phyloP scores from a whole-genome alignment of 2,329 filamentous ascomycete genomes.

The Gliomastix tumulicola region DNA sequence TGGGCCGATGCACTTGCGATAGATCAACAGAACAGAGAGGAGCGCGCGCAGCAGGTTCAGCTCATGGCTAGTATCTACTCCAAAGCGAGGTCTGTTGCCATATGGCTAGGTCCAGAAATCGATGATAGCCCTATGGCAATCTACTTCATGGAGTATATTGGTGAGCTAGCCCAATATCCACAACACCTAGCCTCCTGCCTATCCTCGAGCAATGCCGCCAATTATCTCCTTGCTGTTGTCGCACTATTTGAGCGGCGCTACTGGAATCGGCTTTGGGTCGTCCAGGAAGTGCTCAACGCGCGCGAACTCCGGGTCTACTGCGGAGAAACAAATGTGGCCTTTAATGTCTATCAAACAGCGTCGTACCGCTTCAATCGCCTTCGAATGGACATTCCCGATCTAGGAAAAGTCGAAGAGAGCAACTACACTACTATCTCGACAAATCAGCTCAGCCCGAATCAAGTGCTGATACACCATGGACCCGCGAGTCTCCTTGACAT shows the following conservation, averaged over 20 bases:
- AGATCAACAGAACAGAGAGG: neutral
- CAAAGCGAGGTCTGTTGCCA: neutral
- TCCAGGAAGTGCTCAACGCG: neutral
- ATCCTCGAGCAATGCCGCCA: neutral
- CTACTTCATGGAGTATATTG: neutral
- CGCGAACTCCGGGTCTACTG: neutral
- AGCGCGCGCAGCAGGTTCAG: neutral
- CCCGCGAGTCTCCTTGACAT: neutral
- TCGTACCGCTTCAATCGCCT: neutral
- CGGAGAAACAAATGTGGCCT: neutral
- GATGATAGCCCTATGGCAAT: neutral
- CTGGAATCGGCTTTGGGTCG: neutral
- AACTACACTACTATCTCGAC: neutral
- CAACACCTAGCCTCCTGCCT: neutral
- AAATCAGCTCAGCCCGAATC: neutral
- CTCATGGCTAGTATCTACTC: neutral
- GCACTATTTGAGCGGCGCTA: neutral
- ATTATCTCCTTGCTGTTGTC: neutral
- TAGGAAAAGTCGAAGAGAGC: no score
- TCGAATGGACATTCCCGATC: neutral
- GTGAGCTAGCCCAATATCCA: neutral
- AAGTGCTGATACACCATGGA: neutral
- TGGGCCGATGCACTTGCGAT: no score
- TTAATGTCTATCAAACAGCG: neutral
- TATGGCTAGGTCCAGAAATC: neutral